phyloP scores from a whole-genome alignment of 495 filamentous ascomycete genomes.

The Xylaria acuta region DNA sequence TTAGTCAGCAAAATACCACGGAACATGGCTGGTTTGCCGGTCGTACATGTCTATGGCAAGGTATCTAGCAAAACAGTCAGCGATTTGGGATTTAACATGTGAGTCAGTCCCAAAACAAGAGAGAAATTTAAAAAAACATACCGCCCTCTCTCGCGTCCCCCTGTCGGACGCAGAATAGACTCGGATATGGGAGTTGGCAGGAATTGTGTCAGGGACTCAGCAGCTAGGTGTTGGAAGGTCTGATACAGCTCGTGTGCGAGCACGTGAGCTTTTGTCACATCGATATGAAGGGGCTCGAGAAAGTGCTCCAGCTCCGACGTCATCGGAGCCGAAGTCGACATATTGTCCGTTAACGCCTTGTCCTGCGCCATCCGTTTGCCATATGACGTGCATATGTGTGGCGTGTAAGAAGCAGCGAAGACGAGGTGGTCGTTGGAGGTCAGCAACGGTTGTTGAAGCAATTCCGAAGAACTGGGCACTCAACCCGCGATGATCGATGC shows the following conservation, averaged over 20 bases:
- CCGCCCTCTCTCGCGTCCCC: constrained; percentile 63
- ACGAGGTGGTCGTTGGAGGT: background rate
- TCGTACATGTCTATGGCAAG: constrained; percentile 77
- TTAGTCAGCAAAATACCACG: constrained; percentile 22
- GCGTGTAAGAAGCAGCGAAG: background rate
- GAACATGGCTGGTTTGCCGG: background rate
- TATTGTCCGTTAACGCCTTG: constrained; percentile 8
- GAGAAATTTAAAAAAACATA: constrained; percentile 48
- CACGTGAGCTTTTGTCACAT: constrained; percentile 56
- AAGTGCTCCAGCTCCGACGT: constrained; percentile 46
- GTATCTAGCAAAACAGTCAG: constrained; percentile 55
- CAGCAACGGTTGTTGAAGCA: background rate
- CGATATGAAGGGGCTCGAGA: constrained; percentile 52
- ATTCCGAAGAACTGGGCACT: background rate
- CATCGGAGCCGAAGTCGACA: constrained; percentile 33
- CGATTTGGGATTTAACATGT: constrained; percentile 9
- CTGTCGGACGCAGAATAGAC: constrained; percentile 62
- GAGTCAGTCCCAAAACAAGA: background rate
- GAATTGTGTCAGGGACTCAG: constrained; percentile 73
- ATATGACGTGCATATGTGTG: constrained; percentile 14
- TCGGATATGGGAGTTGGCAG: constrained; percentile 79
- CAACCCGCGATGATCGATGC: background rate
- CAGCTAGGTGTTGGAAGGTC: constrained; percentile 68
- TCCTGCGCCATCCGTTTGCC: constrained; percentile 16
- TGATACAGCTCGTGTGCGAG: constrained; percentile 67